Evolutionary conservation across 495 filamentous ascomycete species (phyloP).

Genomic region (Tuber indicum): DNA sequence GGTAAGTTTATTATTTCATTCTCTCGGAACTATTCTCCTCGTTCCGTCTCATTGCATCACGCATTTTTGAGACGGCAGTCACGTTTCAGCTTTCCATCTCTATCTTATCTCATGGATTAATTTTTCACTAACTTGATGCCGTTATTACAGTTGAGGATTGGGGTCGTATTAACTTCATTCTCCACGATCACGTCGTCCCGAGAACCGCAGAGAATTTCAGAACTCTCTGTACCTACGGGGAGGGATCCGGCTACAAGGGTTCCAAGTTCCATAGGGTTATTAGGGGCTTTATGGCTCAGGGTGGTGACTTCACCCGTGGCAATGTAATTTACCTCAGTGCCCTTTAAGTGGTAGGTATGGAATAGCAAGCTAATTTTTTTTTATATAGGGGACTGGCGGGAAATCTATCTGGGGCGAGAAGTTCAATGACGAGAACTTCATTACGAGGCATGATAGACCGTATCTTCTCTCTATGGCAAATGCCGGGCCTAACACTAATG

Average conservation of each 20-base stretch:
- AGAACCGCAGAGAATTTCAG: constrained; percentile 93
- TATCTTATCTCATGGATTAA: constrained; percentile 6
- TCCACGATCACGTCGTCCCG: constrained; percentile 80
- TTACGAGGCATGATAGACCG: constrained; percentile 55
- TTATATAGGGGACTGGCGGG: constrained; percentile 65
- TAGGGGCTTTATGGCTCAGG: constrained; percentile 96
- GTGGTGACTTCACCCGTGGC: constrained; percentile 95
- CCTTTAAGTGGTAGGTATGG: constrained; percentile 41
- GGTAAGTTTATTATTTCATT: constrained; percentile 26
- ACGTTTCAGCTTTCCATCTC: constrained; percentile 7
- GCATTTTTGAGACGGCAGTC: neutral
- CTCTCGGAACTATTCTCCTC: constrained; percentile 4
- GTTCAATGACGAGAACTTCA: constrained; percentile 77
- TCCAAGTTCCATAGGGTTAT: constrained; percentile 95
- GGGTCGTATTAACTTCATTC: constrained; percentile 81
- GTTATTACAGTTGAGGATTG: constrained; percentile 43
- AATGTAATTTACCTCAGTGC: constrained; percentile 59
- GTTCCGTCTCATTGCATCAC: constrained; percentile 8
- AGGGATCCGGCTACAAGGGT: constrained; percentile 77
- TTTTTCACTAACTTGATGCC: constrained; percentile 24
- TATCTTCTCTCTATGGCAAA: constrained; percentile 78
- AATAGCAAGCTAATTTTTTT: constrained; percentile 28
- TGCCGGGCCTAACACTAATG: constrained; percentile 64
- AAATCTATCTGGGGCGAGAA: constrained; percentile 85
- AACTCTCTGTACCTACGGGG: constrained; percentile 85